A percentile compares a stretch with the other conserved stretches of the same genome.
phyloP scores from a whole-genome alignment of 345 rosid genomes.

The Salix suchowensis region DNA sequence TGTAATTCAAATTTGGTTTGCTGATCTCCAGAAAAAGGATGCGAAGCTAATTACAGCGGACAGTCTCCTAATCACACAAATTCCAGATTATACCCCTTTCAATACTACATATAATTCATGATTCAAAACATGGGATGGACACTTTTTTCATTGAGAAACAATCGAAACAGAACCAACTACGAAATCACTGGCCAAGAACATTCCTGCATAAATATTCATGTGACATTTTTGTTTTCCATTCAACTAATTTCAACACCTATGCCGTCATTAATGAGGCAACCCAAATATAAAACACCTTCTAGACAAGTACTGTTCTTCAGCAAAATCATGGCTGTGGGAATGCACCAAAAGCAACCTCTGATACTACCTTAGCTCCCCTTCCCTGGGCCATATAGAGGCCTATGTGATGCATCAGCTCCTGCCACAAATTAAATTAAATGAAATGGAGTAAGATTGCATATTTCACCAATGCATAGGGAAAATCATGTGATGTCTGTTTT shows the following conservation, averaged over 20 bases:
- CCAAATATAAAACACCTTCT: not conserved
- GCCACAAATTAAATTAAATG: conserved; percentile 4
- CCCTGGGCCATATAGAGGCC: conserved; percentile 86
- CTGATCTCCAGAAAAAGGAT: not conserved
- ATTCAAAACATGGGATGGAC: not conserved
- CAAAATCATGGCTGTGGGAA: not conserved
- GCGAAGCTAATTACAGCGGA: no score
- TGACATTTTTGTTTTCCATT: not conserved
- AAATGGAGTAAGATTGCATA: not conserved
- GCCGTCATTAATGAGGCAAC: not conserved
- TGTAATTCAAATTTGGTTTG: not conserved
- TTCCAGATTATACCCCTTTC: not conserved
- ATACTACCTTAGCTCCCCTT: conserved; percentile 91
- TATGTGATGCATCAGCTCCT: conserved; percentile 91
- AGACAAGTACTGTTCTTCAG: not conserved
- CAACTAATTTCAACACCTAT: not conserved
- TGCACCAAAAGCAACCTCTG: conserved; percentile 35
- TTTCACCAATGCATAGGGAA: not conserved
- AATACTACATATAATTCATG: not conserved
- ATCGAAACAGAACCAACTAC: not conserved
- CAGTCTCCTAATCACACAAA: not conserved
- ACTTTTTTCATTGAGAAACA: not conserved
- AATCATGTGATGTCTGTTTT: not conserved
- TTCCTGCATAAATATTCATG: not conserved
- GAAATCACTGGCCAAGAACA: not conserved